Conservation (phyloP, 2,329 filamentous ascomycete genomes). For the Akanthomyces dipterigenus region DNA sequence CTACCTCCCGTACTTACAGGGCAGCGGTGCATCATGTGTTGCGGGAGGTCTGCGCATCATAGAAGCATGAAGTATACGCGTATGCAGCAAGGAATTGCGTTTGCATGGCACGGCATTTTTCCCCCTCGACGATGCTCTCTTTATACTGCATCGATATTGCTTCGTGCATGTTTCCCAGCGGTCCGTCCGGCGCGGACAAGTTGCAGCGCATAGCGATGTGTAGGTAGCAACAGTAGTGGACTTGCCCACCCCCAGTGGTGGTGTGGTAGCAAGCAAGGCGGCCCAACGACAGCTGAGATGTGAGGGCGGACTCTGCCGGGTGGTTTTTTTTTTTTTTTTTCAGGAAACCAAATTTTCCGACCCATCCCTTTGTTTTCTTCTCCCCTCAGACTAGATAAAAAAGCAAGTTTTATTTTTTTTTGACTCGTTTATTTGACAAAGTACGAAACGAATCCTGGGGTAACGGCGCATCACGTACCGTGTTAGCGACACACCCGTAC, state of each 20-base stretch:
- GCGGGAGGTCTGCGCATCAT: background rate
- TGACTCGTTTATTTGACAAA: no score
- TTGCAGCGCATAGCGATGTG: background rate
- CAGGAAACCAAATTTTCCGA: no score
- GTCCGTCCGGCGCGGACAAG: background rate
- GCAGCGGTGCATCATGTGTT: background rate
- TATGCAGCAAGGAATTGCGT: no score
- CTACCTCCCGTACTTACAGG: background rate
- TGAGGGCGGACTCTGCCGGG: background rate
- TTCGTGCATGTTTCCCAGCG: no score
- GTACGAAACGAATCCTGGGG: no score
- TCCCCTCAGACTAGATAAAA: background rate
- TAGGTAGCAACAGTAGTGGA: background rate
- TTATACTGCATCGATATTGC: no score
- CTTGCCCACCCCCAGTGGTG: background rate
- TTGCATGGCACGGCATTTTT: background rate
- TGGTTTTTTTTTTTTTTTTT: background rate
- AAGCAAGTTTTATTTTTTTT: background rate
- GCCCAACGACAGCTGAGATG: slow-evolving; percentile 3
- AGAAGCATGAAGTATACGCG: background rate
- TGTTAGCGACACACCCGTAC: slow-evolving; percentile 1
- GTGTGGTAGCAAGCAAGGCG: background rate
- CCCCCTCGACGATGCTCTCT: no score
- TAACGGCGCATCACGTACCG: background rate
- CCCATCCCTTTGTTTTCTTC: background rate